Conservation (phyloP, 306 rosid species). For the Vachellia pachyceras region DNA sequence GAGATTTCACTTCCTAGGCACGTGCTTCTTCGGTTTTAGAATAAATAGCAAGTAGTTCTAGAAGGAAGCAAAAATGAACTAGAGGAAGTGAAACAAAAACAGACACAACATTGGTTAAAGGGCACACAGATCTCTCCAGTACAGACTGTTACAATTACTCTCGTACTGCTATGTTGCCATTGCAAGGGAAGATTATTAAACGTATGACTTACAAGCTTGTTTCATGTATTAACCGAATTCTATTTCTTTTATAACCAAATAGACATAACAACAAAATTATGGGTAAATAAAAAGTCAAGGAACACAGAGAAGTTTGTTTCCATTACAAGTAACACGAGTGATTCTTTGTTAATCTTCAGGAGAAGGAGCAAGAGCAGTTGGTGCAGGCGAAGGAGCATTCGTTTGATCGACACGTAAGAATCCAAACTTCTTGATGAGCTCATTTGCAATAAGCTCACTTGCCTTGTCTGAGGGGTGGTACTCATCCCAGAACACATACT, state of each 20-base stretch:
- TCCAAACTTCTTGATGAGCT: constrained; percentile 87
- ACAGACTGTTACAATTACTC: background rate
- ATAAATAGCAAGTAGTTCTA: background rate
- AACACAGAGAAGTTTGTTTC: constrained; percentile 6
- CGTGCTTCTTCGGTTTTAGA: background rate
- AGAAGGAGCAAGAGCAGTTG: constrained; percentile 59
- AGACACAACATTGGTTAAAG: background rate
- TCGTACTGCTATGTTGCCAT: background rate
- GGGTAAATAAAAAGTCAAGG: background rate
- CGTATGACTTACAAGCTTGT: background rate
- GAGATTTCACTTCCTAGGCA: background rate
- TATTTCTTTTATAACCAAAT: background rate
- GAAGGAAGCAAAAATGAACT: background rate
- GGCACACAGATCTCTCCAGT: background rate
- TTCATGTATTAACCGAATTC: background rate
- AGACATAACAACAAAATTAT: constrained; percentile 8
- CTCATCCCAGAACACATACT: constrained; percentile 97
- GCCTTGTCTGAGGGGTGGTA: constrained; percentile 93
- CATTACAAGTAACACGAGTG: no score
- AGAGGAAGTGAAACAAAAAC: background rate
- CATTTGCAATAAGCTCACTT: constrained; percentile 75
- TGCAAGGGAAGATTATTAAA: background rate
- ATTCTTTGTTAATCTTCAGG: constrained; percentile 25
- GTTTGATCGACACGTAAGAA: constrained; percentile 34
- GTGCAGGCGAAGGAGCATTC: constrained; percentile 47